phyloP scores from a whole-genome alignment of 176 grass and related monocot genomes.

The Carex scoparia region DNA sequence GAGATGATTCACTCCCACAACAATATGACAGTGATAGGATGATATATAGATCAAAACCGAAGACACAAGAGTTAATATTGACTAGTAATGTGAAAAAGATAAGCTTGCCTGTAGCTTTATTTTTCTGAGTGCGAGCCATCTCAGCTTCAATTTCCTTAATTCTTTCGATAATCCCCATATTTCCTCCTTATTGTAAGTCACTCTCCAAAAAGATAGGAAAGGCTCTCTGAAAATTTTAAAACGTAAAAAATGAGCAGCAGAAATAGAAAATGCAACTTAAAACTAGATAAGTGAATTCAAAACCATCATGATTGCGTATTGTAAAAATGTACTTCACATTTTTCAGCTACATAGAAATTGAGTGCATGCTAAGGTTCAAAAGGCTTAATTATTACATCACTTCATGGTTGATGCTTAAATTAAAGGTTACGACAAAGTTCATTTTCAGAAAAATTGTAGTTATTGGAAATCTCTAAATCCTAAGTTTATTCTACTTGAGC shows the following conservation, averaged over 20 bases:
- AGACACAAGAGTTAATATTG: not conserved
- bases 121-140: slow-evolving; percentile 98
- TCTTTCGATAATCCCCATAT: slow-evolving; percentile 94
- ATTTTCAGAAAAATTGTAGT: not conserved
- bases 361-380: not conserved
- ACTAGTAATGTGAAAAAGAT: slow-evolving; percentile 2
- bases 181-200: slow-evolving; percentile 23
- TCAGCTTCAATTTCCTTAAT: slow-evolving; percentile 99
- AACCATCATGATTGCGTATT: not conserved
- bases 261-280: slow-evolving; percentile 1
- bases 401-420: not conserved
- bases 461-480: not conserved
- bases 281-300: not conserved
- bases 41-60: not conserved
- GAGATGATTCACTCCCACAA: slow-evolving; percentile 25
- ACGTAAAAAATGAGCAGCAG: not conserved
- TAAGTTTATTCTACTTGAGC: not conserved
- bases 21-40: not conserved
- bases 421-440: not conserved
- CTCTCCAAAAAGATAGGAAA: slow-evolving; percentile 3
- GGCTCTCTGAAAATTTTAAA: not conserved
- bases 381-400: not conserved
- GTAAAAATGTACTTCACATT: not conserved
- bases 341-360: not conserved
- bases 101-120: slow-evolving; percentile 86